These are phyloP conservation scores for Musa acuminata DNA, from an alignment of 176 grass and related monocot species.

Conservation along the genomic window DNA sequence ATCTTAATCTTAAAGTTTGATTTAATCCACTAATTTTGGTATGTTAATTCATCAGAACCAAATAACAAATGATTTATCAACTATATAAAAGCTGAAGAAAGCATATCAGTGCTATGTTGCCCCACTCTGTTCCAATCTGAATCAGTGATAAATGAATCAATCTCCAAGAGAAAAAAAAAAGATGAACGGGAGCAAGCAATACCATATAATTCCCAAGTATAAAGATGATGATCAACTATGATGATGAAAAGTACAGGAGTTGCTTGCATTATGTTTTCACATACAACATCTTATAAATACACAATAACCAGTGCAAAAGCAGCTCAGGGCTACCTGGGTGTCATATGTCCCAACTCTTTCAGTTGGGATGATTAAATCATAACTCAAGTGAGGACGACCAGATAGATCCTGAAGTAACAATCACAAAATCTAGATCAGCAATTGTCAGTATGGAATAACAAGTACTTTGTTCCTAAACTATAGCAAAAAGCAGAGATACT, in stretches of 20 bases:
- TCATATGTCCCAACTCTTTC: slow-evolving; percentile 75
- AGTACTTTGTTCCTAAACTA: not conserved
- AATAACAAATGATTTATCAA: too few species aligned
- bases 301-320: not conserved
- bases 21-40: too few species aligned
- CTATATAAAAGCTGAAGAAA: too few species aligned
- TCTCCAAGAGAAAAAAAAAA: too few species aligned
- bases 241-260: not conserved
- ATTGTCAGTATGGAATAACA: not conserved
- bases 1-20: too few species aligned
- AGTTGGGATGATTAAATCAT: slow-evolving; percentile 60
- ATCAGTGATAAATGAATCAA: too few species aligned
- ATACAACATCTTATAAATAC: not conserved
- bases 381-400: slow-evolving; percentile 90
- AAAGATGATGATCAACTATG: not conserved
- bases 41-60: too few species aligned
- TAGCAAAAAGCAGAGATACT: not conserved
- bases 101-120: too few species aligned
- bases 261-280: not conserved
- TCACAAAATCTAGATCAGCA: not conserved
- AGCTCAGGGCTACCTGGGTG: slow-evolving; percentile 50
- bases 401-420: slow-evolving; percentile 63
- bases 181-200: too few species aligned
- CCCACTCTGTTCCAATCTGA: too few species aligned
- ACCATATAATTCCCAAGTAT: too few species aligned